phyloP scores from a whole-genome alignment of 192 early-diverging fungal species.

The Podila minutissima region DNA sequence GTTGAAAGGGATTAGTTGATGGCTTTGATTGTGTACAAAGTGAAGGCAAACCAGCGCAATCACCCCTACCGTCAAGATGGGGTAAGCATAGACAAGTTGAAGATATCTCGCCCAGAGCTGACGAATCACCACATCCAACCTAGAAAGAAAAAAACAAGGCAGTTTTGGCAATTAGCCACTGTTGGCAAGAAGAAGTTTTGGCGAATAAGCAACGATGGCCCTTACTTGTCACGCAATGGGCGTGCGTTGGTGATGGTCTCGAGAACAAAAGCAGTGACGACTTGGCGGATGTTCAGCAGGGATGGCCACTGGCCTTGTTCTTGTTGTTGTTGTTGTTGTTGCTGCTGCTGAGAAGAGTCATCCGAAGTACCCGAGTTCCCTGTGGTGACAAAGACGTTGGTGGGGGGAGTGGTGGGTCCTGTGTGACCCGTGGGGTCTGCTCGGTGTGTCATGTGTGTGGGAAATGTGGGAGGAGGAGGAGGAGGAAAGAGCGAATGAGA shows the following conservation, averaged over 20 bases:
- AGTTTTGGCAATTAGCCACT: neutral
- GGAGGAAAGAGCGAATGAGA: neutral
- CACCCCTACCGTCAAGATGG: slow-evolving; percentile 23
- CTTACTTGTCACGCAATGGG: slow-evolving; percentile 34
- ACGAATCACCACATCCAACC: slow-evolving; percentile 5
- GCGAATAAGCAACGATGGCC: neutral
- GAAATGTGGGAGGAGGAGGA: neutral
- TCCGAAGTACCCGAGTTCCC: too few species aligned
- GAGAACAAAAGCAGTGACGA: slow-evolving; percentile 16
- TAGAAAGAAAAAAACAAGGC: neutral
- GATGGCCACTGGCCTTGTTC: slow-evolving; percentile 21
- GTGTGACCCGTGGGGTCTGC: neutral
- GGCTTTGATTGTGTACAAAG: too few species aligned
- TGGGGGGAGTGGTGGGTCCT: neutral
- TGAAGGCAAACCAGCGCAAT: neutral
- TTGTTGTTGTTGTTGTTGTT: slow-evolving; percentile 1
- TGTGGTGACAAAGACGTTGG: neutral
- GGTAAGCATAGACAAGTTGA: slow-evolving; percentile 4
- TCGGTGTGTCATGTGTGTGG: neutral
- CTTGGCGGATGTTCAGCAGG: slow-evolving; percentile 24
- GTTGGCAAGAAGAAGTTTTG: neutral
- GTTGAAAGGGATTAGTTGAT: too few species aligned
- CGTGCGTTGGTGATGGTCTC: slow-evolving; percentile 10
- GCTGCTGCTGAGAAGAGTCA: neutral
- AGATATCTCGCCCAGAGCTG: slow-evolving; percentile 12